A percentile compares a stretch with the other conserved stretches of the same genome.
These are phyloP conservation scores for Salvia splendens DNA, from an alignment of 257 asterid species.

Conservation along the genomic window DNA sequence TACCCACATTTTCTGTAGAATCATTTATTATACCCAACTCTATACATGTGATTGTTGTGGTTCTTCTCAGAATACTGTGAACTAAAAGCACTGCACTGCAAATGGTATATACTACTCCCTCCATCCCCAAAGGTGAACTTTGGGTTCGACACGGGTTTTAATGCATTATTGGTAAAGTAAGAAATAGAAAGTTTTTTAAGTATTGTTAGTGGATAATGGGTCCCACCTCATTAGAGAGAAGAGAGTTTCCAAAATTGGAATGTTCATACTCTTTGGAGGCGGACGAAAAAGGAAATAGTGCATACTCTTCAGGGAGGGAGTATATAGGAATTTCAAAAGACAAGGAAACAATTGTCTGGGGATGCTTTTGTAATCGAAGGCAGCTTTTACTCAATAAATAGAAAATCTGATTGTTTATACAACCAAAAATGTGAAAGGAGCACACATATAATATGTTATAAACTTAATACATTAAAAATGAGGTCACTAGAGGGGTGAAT, in stretches of 20 bases:
- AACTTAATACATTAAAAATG: background rate
- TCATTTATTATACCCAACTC: background rate
- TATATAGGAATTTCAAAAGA: conserved; percentile 4
- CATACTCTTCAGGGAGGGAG: no score
- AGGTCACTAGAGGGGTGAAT: background rate
- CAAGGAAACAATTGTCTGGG: background rate
- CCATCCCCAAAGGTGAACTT: no score
- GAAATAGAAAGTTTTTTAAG: no score
- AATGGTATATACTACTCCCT: no score
- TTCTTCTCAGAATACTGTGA: conserved; percentile 16
- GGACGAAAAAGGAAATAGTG: no score
- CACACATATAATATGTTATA: background rate
- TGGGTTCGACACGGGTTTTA: no score
- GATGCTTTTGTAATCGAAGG: background rate
- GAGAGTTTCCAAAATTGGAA: no score
- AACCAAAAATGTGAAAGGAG: background rate
- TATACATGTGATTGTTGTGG: background rate
- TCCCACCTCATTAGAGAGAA: no score
- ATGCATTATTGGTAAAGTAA: no score
- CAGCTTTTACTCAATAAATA: background rate
- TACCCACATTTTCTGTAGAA: background rate
- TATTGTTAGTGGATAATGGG: no score
- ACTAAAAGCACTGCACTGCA: background rate
- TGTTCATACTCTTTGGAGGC: no score
- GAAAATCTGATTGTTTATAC: background rate